A percentile compares a stretch with the other conserved stretches of the same genome.
Evolutionary conservation across 345 rosid species (phyloP).

Genomic region (Aquilaria malaccensis): DNA sequence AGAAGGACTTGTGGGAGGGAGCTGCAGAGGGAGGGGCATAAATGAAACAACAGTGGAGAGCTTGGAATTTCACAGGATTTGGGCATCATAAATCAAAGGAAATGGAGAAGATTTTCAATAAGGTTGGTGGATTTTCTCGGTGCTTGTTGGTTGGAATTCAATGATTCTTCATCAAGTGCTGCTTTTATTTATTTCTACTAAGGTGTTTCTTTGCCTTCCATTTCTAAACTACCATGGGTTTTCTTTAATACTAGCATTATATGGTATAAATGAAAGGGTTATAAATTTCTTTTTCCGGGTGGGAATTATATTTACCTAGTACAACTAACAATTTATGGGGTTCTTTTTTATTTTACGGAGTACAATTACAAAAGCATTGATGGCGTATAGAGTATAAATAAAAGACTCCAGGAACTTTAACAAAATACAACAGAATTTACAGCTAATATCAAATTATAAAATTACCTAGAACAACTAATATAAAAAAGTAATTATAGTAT

Average conservation of each 20-base stretch:
- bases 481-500: no score
- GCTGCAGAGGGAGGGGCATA: conserved; percentile 5
- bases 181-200: conserved; percentile 1
- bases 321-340: no score
- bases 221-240: neutral
- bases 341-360: no score
- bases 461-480: no score
- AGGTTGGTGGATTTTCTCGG: conserved; percentile 23
- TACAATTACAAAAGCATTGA: no score
- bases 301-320: no score
- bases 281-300: no score
- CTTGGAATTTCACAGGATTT: conserved; percentile 15
- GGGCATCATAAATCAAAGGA: conserved; percentile 35
- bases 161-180: conserved; percentile 31
- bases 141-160: conserved; percentile 30
- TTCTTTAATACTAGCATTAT: neutral
- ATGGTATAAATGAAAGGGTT: no score
- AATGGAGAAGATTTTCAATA: conserved; percentile 9
- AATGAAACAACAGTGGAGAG: conserved; percentile 16
- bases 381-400: no score
- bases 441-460: no score
- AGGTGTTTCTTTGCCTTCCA: conserved; percentile 1
- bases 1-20: conserved; percentile 3
- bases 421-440: no score
- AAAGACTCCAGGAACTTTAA: no score